Base-by-base conservation (phyloP, 2,329 filamentous ascomycete species). In the Cadophora gregata region DNA sequence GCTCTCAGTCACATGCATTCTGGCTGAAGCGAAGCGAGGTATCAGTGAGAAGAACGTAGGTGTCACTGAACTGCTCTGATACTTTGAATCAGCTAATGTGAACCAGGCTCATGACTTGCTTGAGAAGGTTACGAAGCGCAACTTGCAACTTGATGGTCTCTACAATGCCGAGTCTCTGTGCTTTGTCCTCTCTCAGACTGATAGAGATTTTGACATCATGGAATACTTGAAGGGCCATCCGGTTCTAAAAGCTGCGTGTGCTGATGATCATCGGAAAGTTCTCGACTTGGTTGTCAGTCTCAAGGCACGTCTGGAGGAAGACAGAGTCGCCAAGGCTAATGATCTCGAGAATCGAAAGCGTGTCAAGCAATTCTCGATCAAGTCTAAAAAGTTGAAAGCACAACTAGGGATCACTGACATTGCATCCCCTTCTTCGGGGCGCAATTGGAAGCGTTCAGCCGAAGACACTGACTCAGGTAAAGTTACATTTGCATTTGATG, bases 111-210 rank as follows among this genome's bases (percentile, higher is more conserved):
- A 71, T 12, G 68, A 70, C 8, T 38, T 72, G 4, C 64, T 74
- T 6, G 64, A 56, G 3, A 68, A 66, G n/a, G 31, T 63, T 3
- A 59, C 55, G 3, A 63, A 69, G 38, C 50, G 63, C 8, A 63
- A 56, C 31, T 29, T 73, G n/a, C 67, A 70, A 21, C 66, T 73
- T 12, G 72, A 74, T 62, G 68, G 67, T 14, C 29, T 61, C 0
- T 73, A 63, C 51, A 64, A 65, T 9, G 31, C 48, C 2, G 65
- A 71, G 1, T 50, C 31, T 1, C 36, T 74, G 8, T 72, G 67
- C 50, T 74, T 73, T 47, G 51, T 73, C 6, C 8, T 73, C 1
- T 51, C 66, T 0, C 58, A 72, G 25, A 70, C 59, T 7, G 72
- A 73, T 62, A 16, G 36, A 6, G 29, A 45, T 7, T 59, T 72